Percentiles rank a stretch among this genome's conserved stretches.
Evolutionary conservation across 805 yeast genomes (phyloP).

Genomic region (Priceomyces melissophilus): DNA sequence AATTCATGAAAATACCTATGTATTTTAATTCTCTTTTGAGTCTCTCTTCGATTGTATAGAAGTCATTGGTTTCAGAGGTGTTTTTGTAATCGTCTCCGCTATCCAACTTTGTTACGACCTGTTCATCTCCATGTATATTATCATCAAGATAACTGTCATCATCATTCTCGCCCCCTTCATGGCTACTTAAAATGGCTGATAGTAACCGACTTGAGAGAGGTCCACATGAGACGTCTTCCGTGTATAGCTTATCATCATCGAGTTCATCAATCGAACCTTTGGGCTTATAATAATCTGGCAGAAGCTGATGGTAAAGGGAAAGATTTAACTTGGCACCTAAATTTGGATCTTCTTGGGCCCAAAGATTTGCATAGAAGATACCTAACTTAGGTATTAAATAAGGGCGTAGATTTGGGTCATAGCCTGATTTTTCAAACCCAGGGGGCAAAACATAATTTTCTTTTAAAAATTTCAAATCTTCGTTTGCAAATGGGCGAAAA

Average conservation of each 20-base stretch:
- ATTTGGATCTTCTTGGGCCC: conserved; percentile 78
- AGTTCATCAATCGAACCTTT: conserved; percentile 58
- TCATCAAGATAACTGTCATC: conserved; percentile 15
- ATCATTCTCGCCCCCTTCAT: conserved; percentile 24
- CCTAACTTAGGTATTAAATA: conserved; percentile 84
- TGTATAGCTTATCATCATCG: conserved; percentile 60
- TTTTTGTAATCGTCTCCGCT: conserved; percentile 34
- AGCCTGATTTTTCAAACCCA: conserved; percentile 39
- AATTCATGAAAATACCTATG: conserved; percentile 82
- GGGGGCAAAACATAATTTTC: conserved; percentile 59
- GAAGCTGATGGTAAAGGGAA: conserved; percentile 43
- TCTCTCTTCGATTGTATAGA: conserved; percentile 80
- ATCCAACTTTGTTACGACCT: conserved; percentile 34
- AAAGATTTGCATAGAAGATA: conserved; percentile 71
- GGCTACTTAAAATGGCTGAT: conserved; percentile 68
- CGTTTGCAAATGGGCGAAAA: conserved; percentile 73
- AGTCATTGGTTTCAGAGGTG: conserved; percentile 57
- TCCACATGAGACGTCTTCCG: conserved; percentile 81
- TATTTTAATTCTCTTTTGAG: conserved; percentile 82
- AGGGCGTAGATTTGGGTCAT: conserved; percentile 69
- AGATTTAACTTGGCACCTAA: conserved; percentile 43
- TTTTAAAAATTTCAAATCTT: conserved; percentile 72
- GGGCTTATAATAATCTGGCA: conserved; percentile 46
- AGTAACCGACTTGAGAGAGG: conserved; percentile 82
- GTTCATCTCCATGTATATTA: conserved; percentile 22